Evolutionary conservation across 192 early-diverging fungal species (phyloP).

Genomic region (Powellomyces hirtus): DNA sequence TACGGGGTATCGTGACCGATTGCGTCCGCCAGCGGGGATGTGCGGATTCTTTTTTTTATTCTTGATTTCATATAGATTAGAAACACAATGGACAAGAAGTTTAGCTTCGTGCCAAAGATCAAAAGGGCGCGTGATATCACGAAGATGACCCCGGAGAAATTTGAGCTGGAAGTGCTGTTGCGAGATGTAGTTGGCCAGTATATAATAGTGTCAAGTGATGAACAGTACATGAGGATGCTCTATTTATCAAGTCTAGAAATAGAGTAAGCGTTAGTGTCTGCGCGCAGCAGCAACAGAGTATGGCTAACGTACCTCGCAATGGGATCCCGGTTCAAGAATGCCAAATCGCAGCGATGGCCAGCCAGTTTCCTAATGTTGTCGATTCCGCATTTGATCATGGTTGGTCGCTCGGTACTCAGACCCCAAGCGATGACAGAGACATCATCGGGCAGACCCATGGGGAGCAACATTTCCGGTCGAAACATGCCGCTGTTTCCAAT

Average conservation of each 20-base stretch:
- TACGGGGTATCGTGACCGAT: too few relatives aligned
- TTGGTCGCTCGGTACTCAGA: slow-evolving; percentile 92
- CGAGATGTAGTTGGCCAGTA: too few relatives aligned
- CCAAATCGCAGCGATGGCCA: slow-evolving; percentile 92
- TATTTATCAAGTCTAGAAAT: neutral
- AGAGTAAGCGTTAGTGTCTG: neutral
- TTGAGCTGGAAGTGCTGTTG: too few relatives aligned
- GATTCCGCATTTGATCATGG: slow-evolving; percentile 97
- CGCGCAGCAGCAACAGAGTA: neutral
- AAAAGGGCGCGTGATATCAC: too few relatives aligned
- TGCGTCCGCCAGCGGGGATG: too few relatives aligned
- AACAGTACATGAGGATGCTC: too few relatives aligned
- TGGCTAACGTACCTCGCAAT: slow-evolving; percentile 39
- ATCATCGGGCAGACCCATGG: slow-evolving; percentile 91
- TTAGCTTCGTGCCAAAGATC: too few relatives aligned
- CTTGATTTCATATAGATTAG: too few relatives aligned
- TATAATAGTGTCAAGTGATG: too few relatives aligned
- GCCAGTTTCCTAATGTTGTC: slow-evolving; percentile 92
- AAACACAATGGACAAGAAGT: too few relatives aligned
- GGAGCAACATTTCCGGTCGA: slow-evolving; percentile 96
- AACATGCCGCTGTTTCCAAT: slow-evolving; percentile 96
- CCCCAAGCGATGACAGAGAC: slow-evolving; percentile 98
- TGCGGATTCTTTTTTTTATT: too few relatives aligned
- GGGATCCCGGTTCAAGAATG: slow-evolving; percentile 84
- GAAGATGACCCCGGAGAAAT: too few relatives aligned